Base-by-base conservation (phyloP, 2,329 filamentous ascomycete genomes). In the Plenodomus tracheiphilus region DNA sequence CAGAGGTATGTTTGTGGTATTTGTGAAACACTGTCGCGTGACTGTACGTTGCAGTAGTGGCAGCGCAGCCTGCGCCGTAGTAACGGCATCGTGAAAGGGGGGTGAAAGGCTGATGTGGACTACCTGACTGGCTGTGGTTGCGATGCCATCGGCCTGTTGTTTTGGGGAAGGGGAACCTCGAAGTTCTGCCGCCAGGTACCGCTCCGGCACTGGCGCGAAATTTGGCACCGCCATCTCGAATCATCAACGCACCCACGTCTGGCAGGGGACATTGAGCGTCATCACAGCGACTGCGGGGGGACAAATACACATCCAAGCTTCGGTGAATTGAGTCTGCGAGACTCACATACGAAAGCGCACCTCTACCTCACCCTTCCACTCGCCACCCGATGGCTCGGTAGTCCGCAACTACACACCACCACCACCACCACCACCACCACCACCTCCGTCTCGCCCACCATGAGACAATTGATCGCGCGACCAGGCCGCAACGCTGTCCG, bases 351-450 rank as follows among this genome's bases (percentile, higher is more conserved):
- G 11, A 15, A 7, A 32, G 9, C 4, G 6, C 28, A 15, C 11
- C 11, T 4, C 28, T 15, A 32, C 13, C 13, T 4, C 8, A 8
- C 28, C 28, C 15, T 4, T 6, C 6, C 28, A 32, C 28, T 11
- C 32, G 43, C 49, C 42, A 42, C 38, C 39, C 47, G 39, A 67
- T 65, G 62, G 61, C 62, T 61, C 62, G 58, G 54, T 66, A 67
- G 62, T 56, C 55, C 54, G 53, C 54, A 53, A 32, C 30, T 22
- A 17, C 47, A 44, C 51, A 40, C 39, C 45, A 18, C 46, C 47
- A 34, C 40, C 84, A 82, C 70, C 84, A 87, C 74, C 82, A 79
- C 46, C 70, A 74, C 50, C 80, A 68, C 66, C 49, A 70, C 46
- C 47, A 34, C 40, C 84, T 82, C 70, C 84, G 87, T 74, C 82